phyloP scores from a whole-genome alignment of 2,329 filamentous ascomycete genomes.

The Ascosphaera aggregata region DNA sequence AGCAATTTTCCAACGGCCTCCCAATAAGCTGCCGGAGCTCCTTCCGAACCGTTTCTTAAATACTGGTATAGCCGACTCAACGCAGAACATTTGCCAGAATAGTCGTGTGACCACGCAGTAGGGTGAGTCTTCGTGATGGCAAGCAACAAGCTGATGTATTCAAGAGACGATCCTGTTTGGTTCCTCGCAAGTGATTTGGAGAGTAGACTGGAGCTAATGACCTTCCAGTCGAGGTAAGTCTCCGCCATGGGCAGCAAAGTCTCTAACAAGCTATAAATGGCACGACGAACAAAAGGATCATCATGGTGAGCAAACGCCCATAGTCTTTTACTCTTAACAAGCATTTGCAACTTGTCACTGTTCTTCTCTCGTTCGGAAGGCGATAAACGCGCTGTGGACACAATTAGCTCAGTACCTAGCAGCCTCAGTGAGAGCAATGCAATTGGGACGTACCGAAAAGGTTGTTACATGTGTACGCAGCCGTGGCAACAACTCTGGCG shows the following conservation, averaged over 20 bases:
- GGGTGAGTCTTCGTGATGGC: conserved; percentile 41
- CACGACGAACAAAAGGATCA: conserved; percentile 33
- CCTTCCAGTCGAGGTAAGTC: conserved; percentile 33
- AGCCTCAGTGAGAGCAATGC: neutral
- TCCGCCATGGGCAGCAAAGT: conserved; percentile 26
- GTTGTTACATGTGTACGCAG: conserved; percentile 29
- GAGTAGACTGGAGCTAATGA: conserved; percentile 46
- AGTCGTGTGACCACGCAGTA: conserved; percentile 48
- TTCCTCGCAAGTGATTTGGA: conserved; percentile 47
- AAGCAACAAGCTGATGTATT: conserved; percentile 44
- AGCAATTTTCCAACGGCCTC: conserved; percentile 39
- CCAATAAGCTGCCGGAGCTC: conserved; percentile 54
- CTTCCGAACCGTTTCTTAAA: conserved; percentile 63
- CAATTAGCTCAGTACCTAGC: neutral
- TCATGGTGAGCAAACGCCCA: conserved; percentile 35
- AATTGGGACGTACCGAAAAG: conserved; percentile 21
- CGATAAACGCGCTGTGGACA: conserved; percentile 12
- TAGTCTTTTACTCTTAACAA: conserved; percentile 38
- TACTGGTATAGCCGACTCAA: conserved; percentile 43
- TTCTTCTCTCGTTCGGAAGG: conserved; percentile 34
- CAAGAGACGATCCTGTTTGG: conserved; percentile 50
- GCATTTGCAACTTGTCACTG: conserved; percentile 35
- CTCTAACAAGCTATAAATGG: conserved; percentile 32
- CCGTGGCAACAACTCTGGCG: conserved; percentile 46
- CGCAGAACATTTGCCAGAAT: conserved; percentile 32